Evolutionary conservation across 495 filamentous ascomycete genomes (phyloP).

Genomic region (Penicillium verhagenii): DNA sequence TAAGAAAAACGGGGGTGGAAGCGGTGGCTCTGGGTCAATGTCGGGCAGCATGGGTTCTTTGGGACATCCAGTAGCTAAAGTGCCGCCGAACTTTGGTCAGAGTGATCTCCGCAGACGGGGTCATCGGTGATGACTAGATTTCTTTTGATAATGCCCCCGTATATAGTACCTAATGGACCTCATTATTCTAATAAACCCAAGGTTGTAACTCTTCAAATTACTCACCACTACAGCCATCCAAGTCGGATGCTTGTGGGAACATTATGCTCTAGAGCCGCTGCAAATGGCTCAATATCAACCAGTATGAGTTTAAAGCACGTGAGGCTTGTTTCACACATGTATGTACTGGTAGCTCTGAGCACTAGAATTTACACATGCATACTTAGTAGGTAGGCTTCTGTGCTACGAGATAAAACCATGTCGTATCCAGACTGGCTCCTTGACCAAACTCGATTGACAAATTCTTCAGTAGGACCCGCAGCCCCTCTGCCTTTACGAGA

Average conservation of each 20-base stretch:
- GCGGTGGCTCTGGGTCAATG: conserved; percentile 28
- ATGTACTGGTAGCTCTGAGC: too few species aligned
- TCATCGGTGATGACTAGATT: conserved; percentile 33
- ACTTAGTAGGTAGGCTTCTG: too few species aligned
- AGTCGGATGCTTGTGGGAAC: too few species aligned
- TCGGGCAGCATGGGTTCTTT: conserved; percentile 28
- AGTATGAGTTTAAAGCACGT: too few species aligned
- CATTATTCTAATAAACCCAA: background rate
- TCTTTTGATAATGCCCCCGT: conserved; percentile 4
- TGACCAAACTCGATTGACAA: background rate
- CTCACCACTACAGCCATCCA: too few species aligned
- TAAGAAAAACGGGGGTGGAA: conserved; percentile 32
- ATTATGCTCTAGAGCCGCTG: too few species aligned
- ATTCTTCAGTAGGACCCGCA: background rate
- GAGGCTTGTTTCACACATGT: too few species aligned
- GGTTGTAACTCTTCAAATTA: too few species aligned
- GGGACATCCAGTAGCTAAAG: conserved; percentile 33
- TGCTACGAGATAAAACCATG: background rate
- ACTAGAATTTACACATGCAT: too few species aligned
- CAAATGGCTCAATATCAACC: too few species aligned
- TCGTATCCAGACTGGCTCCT: background rate
- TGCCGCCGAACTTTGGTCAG: conserved; percentile 36
- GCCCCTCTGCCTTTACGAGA: background rate
- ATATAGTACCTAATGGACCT: conserved; percentile 3
- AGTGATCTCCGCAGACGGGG: conserved; percentile 38